These are phyloP conservation scores for Tetradesmus obliquus DNA, from an alignment of 139 green algal species.

Conservation along the genomic window DNA sequence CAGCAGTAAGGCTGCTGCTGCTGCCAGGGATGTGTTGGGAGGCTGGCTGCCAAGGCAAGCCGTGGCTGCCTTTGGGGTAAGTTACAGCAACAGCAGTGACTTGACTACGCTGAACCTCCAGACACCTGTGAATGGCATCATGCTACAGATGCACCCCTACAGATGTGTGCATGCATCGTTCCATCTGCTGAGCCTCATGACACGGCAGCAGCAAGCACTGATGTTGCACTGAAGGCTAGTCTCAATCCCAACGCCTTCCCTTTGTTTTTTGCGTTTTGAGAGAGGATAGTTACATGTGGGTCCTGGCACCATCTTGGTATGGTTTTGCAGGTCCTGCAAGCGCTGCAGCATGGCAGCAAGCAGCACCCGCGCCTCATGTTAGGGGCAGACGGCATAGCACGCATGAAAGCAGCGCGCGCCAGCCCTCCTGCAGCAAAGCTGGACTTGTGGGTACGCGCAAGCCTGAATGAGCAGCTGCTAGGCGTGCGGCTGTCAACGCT, in stretches of 20 bases:
- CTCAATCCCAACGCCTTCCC: no score
- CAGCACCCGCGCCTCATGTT: constrained; percentile 30
- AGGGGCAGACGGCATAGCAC: constrained; percentile 31
- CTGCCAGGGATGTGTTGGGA: not conserved
- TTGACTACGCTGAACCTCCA: no score
- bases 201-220: no score
- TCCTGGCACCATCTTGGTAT: not conserved
- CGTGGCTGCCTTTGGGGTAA: constrained; percentile 28
- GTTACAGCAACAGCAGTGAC: not conserved
- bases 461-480: constrained; percentile 47
- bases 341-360: constrained; percentile 38
- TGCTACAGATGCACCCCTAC: no score
- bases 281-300: not conserved
- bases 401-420: not conserved
- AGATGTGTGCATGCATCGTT: no score
- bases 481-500: constrained; percentile 23
- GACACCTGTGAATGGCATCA: no score
- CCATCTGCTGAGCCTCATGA: no score
- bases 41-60: constrained; percentile 4
- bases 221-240: no score
- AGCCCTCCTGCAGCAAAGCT: not conserved
- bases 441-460: constrained; percentile 24
- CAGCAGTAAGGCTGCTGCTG: constrained; percentile 6
- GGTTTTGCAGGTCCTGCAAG: constrained; percentile 36
- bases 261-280: no score